phyloP scores from a whole-genome alignment of 2,329 filamentous ascomycete genomes.

The Chaetomiaceae sp. region DNA sequence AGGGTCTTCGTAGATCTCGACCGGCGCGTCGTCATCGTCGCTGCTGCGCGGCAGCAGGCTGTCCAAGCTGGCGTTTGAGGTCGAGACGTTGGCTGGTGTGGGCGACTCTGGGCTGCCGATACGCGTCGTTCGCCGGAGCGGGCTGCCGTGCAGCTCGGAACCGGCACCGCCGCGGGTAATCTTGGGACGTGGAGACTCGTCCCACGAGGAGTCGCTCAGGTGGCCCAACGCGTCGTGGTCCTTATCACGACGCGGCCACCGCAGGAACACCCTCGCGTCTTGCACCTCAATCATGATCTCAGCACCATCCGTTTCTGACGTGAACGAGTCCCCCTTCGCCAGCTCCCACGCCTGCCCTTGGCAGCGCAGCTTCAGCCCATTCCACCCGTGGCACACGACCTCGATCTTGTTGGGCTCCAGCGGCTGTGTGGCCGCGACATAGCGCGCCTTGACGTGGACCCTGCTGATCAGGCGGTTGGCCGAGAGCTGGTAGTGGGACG shows the following conservation, averaged over 20 bases:
- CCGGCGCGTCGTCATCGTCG: slow-evolving; percentile 35
- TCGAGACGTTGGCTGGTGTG: slow-evolving; percentile 41
- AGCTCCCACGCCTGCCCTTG: slow-evolving; percentile 82
- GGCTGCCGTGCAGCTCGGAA: slow-evolving; percentile 52
- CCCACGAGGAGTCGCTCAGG: slow-evolving; percentile 65
- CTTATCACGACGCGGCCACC: slow-evolving; percentile 65
- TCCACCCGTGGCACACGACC: slow-evolving; percentile 91
- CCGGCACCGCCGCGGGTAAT: slow-evolving; percentile 22
- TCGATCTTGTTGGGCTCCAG: slow-evolving; percentile 74
- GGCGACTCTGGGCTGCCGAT: slow-evolving; percentile 71
- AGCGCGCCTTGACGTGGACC: slow-evolving; percentile 84
- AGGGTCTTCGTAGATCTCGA: slow-evolving; percentile 70
- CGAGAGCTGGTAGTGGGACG: slow-evolving; percentile 90
- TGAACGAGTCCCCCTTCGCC: slow-evolving; percentile 81
- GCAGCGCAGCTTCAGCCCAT: slow-evolving; percentile 88
- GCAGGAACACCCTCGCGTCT: slow-evolving; percentile 80
- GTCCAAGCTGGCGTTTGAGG: slow-evolving; percentile 38
- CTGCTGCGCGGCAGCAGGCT: slow-evolving; percentile 36
- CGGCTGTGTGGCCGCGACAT: slow-evolving; percentile 61
- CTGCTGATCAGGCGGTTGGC: slow-evolving; percentile 89
- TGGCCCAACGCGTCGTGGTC: slow-evolving; percentile 39
- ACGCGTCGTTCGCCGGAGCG: slow-evolving; percentile 49
- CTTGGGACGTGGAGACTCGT: slow-evolving; percentile 49
- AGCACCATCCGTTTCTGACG: slow-evolving; percentile 76
- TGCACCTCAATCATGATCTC: slow-evolving; percentile 96